A percentile compares a stretch with the other conserved stretches of the same genome.
Evolutionary conservation across 1,139 yeast species (phyloP).

Genomic region (Debaryomyces psychrophilus): DNA sequence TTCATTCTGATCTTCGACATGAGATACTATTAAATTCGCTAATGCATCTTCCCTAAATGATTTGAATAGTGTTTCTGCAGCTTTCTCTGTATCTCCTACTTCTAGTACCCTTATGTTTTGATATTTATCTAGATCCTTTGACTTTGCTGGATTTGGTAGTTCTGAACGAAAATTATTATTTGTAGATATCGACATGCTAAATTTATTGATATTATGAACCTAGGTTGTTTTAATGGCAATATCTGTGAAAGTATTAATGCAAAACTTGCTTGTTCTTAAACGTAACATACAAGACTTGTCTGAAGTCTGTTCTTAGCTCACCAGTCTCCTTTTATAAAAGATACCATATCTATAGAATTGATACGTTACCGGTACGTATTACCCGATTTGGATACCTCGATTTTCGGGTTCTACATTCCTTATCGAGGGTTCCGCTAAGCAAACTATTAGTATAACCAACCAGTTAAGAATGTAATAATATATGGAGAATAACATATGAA

Average conservation of each 20-base stretch:
- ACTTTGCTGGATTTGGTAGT: neutral
- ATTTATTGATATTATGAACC: neutral
- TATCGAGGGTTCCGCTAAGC: neutral
- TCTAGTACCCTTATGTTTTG: slow-evolving; percentile 32
- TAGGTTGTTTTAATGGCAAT: neutral
- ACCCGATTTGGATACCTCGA: neutral
- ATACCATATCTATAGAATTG: neutral
- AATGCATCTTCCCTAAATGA: slow-evolving; percentile 58
- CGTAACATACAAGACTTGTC: neutral
- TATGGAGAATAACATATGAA: neutral
- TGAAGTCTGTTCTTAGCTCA: neutral
- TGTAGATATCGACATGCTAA: slow-evolving; percentile 4
- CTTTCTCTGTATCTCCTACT: slow-evolving; percentile 52
- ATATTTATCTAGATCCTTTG: neutral
- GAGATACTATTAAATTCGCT: slow-evolving; percentile 50
- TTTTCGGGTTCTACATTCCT: neutral
- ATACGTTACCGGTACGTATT: neutral
- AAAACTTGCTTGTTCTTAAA: neutral
- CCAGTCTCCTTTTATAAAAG: neutral
- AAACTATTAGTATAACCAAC: neutral
- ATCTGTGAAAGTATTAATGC: neutral
- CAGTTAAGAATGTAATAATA: no score
- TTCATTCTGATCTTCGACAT: slow-evolving; percentile 40
- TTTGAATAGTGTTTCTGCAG: slow-evolving; percentile 54
- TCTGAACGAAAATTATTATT: neutral